Evolutionary conservation across 108 stramenopile genomes (phyloP), one percentile per base, ranked within the genome.

Genomic region (Cyclotella kingstonii): DNA sequence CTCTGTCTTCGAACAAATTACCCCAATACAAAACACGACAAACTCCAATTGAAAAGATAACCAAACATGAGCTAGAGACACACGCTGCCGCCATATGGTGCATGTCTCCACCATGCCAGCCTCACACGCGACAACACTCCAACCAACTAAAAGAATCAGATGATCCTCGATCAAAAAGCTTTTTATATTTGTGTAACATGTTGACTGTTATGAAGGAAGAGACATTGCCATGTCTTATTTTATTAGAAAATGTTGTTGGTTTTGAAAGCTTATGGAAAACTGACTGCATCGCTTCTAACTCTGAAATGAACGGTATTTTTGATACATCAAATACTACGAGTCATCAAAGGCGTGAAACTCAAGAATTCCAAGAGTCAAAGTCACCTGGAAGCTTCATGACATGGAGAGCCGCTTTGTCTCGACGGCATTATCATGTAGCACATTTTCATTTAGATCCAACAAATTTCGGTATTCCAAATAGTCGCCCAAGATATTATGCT

Each of bases 101-200:
- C 58, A 89, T 96, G 89, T 77, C 73, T 27, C 95, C 95, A 27
- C 95, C 95, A 7, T 96, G 95, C 61, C 95, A 91, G 50, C 90
- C 90, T 25, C 85, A 89, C 51, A 91, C 88, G 47, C 64, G 87
- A n/a, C 82, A 87, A 41, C 83, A 86, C 53, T 53, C 65, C 4
- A 83, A 86, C 60, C 82, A 87, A 53, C 60, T 67, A 2, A 23
- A 54, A 26, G 90, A 94, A 59, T 42, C 78, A 17, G 54, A 75
- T 9, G 88, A 91, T 68, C 70, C 85, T 10, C 74, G 93, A 15
- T 81, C 84, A 1, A 47, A 63, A 5, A 76, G 75, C 25, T 90
- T 93, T 60, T 31, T 88, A n/a, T 86, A 88, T 68, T 48, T 93
- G 14, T 73, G 77, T 54, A 26, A 77, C 22, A 42, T 88, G 51